These are phyloP conservation scores for Cryptosporidium parvum DNA, from an alignment of 169 alveolate species.

Conservation along the genomic window DNA sequence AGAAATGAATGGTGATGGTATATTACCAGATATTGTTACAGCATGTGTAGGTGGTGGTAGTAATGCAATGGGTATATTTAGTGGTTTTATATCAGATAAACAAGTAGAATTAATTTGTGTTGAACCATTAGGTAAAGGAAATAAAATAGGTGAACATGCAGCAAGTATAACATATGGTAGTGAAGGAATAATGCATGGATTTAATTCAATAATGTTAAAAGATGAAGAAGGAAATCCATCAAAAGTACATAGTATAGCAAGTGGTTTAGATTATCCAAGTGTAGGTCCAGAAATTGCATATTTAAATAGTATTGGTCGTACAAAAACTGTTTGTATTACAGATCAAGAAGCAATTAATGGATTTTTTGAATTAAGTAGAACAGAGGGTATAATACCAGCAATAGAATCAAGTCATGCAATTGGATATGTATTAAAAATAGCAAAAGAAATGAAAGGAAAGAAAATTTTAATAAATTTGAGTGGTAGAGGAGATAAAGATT, in stretches of 20 bases:
- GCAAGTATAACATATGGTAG: conserved; percentile 66
- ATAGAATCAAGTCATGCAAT: conserved; percentile 24
- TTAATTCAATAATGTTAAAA: conserved; percentile 68
- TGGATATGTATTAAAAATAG: conserved; percentile 2
- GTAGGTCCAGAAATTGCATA: conserved; percentile 76
- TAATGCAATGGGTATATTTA: conserved; percentile 78
- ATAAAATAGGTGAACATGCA: conserved; percentile 56
- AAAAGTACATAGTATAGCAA: conserved; percentile 50
- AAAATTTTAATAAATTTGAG: conserved; percentile 3
- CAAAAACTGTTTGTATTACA: conserved; percentile 5
- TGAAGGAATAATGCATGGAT: conserved; percentile 74
- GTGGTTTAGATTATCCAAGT: conserved; percentile 78
- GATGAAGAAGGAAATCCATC: not conserved
- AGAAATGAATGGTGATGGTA: no score
- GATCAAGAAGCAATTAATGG: conserved; percentile 1
- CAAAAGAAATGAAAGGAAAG: conserved; percentile 3
- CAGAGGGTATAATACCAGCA: conserved; percentile 29
- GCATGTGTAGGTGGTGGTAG: conserved; percentile 80
- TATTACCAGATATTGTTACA: conserved; percentile 62
- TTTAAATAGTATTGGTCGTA: conserved; percentile 4
- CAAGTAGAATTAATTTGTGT: conserved; percentile 71
- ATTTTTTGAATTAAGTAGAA: not conserved
- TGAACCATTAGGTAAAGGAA: conserved; percentile 77
- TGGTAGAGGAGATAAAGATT: conserved; percentile 26
- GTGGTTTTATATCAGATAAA: conserved; percentile 76